Evolutionary conservation across 257 asterid species (phyloP).

Genomic region (Solanum ossicruentum): DNA sequence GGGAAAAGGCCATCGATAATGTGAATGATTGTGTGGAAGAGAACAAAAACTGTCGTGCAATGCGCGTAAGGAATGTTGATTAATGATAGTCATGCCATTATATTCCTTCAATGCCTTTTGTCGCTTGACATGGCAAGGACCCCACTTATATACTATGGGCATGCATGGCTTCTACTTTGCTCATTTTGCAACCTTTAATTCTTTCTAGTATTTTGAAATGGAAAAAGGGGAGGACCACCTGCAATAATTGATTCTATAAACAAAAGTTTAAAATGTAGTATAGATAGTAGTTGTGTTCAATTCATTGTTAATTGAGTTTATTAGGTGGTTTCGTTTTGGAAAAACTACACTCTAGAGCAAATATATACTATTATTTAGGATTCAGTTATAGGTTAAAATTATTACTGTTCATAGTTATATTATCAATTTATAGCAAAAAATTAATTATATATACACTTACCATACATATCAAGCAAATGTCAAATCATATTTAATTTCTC

Average conservation of each 20-base stretch:
- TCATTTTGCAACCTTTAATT: background rate
- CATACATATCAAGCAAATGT: too few relatives aligned
- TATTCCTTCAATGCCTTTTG: background rate
- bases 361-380: too few relatives aligned
- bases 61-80: background rate
- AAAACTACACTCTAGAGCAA: too few relatives aligned
- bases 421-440: too few relatives aligned
- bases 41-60: slow-evolving; percentile 36
- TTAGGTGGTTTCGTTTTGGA: background rate
- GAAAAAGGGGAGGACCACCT: background rate
- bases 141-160: background rate
- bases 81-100: background rate
- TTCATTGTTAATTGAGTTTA: background rate
- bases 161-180: background rate
- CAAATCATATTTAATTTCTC: too few relatives aligned
- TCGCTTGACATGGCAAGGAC: background rate
- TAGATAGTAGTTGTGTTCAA: too few relatives aligned
- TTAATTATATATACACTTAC: too few relatives aligned
- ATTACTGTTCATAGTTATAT: too few relatives aligned
- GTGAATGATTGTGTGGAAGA: slow-evolving; percentile 1
- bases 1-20: background rate
- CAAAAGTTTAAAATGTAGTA: background rate
- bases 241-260: background rate
- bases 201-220: background rate
- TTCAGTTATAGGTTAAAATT: too few relatives aligned